These are phyloP conservation scores for Ceratobasidium sp. DNA, from an alignment of 1,284 basidiomycete species.

Conservation along the genomic window DNA sequence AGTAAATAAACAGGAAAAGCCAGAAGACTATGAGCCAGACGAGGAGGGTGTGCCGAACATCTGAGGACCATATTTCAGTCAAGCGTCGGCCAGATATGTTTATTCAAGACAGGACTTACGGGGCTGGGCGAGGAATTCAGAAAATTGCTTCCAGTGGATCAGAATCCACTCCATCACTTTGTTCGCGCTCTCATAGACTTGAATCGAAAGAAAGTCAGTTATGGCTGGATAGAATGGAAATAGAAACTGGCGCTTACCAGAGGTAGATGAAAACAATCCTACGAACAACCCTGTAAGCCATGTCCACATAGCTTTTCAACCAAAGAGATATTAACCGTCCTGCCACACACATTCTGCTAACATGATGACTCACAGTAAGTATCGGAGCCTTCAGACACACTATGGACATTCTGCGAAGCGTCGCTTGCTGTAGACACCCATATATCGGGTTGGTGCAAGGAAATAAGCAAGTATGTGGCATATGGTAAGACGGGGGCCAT, in stretches of 20 bases:
- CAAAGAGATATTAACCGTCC: background rate
- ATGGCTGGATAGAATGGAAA: no score
- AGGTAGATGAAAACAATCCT: no score
- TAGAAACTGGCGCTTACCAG: no score
- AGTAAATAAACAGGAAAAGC: slow-evolving; percentile 9
- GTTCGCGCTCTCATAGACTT: background rate
- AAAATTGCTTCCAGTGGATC: background rate
- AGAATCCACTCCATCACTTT: background rate
- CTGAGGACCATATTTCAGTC: background rate
- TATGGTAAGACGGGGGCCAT: slow-evolving; percentile 27
- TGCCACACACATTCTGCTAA: background rate
- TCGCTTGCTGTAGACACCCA: background rate
- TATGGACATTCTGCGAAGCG: background rate
- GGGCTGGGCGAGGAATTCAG: slow-evolving; percentile 29
- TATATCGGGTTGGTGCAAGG: background rate
- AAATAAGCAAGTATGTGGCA: background rate
- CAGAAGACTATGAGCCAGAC: slow-evolving; percentile 37
- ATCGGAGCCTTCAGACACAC: background rate
- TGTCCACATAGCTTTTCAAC: slow-evolving; percentile 8
- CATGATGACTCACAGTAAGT: background rate
- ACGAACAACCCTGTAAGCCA: slow-evolving; percentile 27
- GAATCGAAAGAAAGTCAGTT: no score
- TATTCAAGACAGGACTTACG: background rate
- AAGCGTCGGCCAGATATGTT: no score
- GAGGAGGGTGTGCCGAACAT: slow-evolving; percentile 14